Evolutionary conservation across 768 basidiomycete species (phyloP).

Genomic region (Tephrocybe rancida): DNA sequence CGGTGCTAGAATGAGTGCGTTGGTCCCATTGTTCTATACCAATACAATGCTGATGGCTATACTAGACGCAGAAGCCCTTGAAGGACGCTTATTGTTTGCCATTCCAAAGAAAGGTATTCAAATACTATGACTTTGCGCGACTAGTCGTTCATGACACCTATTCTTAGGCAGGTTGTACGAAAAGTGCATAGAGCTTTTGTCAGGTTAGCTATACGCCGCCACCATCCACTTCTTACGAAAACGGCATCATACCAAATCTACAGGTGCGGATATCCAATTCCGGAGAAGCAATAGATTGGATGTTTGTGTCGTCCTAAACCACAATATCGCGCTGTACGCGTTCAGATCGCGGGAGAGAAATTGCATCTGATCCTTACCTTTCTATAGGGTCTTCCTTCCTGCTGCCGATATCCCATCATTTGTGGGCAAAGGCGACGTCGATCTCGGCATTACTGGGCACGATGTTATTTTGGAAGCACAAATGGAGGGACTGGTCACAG

Average conservation of each 20-base stretch:
- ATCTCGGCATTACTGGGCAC: conserved; percentile 97
- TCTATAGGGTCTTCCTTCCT: conserved; percentile 87
- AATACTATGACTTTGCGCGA: background rate
- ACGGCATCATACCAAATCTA: conserved; percentile 10
- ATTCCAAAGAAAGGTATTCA: conserved; percentile 93
- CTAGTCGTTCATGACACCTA: background rate
- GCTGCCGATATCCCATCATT: conserved; percentile 98
- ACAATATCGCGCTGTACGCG: conserved; percentile 88
- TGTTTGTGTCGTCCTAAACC: conserved; percentile 92
- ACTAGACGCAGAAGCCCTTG: conserved; percentile 72
- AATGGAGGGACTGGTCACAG: conserved; percentile 77
- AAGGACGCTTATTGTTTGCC: conserved; percentile 89
- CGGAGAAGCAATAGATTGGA: conserved; percentile 86
- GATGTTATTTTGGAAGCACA: conserved; percentile 93
- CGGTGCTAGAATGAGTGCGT: conserved; percentile 17
- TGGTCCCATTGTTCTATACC: background rate
- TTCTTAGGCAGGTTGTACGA: conserved; percentile 68
- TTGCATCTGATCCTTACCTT: background rate
- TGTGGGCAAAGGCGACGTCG: conserved; percentile 96
- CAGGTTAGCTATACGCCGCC: conserved; percentile 53
- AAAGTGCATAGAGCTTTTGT: conserved; percentile 82
- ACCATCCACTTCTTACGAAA: background rate
- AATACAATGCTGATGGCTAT: background rate
- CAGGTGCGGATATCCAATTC: conserved; percentile 96
- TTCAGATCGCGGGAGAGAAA: background rate